phyloP scores from a whole-genome alignment of 495 filamentous ascomycete genomes.

The Hypoxylon intermedium region DNA sequence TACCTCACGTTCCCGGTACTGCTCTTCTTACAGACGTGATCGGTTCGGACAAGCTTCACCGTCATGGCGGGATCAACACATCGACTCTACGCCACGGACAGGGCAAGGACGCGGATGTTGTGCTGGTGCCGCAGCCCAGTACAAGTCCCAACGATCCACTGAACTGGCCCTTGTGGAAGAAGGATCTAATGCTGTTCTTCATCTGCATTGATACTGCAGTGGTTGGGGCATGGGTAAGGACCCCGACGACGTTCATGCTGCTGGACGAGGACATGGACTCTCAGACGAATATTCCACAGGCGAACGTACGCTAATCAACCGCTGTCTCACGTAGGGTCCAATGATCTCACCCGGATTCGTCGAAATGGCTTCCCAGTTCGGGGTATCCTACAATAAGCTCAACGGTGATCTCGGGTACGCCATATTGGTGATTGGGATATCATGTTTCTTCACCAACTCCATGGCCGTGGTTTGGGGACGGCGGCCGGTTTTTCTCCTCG shows the following conservation, averaged over 20 bases:
- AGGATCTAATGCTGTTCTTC: conserved; percentile 46
- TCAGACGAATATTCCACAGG: background rate
- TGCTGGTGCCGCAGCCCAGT: conserved; percentile 56
- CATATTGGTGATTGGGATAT: conserved; percentile 59
- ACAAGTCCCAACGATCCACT: conserved; percentile 56
- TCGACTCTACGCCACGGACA: conserved; percentile 48
- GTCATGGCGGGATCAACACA: conserved; percentile 32
- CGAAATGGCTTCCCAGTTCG: conserved; percentile 45
- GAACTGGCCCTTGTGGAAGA: conserved; percentile 50
- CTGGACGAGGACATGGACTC: too few species aligned
- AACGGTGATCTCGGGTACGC: conserved; percentile 54
- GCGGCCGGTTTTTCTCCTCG: conserved; percentile 62
- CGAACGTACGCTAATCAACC: background rate
- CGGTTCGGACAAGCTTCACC: conserved; percentile 18
- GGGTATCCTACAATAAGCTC: conserved; percentile 49
- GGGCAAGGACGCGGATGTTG: conserved; percentile 46
- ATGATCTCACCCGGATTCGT: conserved; percentile 50
- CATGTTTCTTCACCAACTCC: conserved; percentile 61
- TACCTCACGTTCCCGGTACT: conserved; percentile 38
- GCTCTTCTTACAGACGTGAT: conserved; percentile 33
- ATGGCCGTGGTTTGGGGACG: conserved; percentile 64
- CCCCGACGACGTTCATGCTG: background rate
- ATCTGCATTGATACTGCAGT: conserved; percentile 52
- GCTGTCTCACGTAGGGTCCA: conserved; percentile 41
- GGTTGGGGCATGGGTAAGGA: conserved; percentile 37